Evolutionary conservation across 371 early-diverging fungal species (phyloP), one percentile per base, ranked within the genome.

Genomic region (Mortierella polycephala): DNA sequence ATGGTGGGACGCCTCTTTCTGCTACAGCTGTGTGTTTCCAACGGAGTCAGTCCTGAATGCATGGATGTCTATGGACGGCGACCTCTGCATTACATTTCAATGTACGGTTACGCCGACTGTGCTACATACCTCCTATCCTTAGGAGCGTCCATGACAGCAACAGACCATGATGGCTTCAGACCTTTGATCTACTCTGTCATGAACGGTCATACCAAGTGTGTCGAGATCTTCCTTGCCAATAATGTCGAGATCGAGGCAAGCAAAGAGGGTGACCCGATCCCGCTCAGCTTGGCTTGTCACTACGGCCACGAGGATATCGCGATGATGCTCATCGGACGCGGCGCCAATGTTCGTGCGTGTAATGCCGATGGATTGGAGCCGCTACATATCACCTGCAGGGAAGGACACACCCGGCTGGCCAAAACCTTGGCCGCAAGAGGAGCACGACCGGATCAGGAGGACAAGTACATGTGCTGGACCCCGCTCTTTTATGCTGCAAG

Each of bases 381-480:
- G 1, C 82, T 96, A 21, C 99, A 99, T 77, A 83, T 96, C 18
- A 91, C 96, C 0, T 92, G 94, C 40, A 89, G 96, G 7, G 92
- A 94, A 57, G 99, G 99, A 0, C 94, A 93, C 75, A 84, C 86
- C 1, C 90, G 89, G 5, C 83, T 99, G 11, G 82, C 91, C 40
- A 83, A 87, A 21, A 84, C 95, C 41, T 81, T 99, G 44, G 89
- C 96, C 23, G 85, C 82, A n/a, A 87, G 93, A 50, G 89, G 89
- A 2, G 88, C 88, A 5, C 89, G 93, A 16, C 85, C 95, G n/a
- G 92, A 97, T 50, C 86, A 86, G 11, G 82, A 85, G 3, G 99
- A 98, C 82, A 91, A 91, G 77, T 94, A 96, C 83, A 92, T 95
- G 79, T 92, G 95, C 9, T 98, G 99, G 99, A 94, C 97, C 5